These are phyloP conservation scores for Magnusiomyces tetraspermus DNA, from an alignment of 1,139 yeast species.

Conservation along the genomic window DNA sequence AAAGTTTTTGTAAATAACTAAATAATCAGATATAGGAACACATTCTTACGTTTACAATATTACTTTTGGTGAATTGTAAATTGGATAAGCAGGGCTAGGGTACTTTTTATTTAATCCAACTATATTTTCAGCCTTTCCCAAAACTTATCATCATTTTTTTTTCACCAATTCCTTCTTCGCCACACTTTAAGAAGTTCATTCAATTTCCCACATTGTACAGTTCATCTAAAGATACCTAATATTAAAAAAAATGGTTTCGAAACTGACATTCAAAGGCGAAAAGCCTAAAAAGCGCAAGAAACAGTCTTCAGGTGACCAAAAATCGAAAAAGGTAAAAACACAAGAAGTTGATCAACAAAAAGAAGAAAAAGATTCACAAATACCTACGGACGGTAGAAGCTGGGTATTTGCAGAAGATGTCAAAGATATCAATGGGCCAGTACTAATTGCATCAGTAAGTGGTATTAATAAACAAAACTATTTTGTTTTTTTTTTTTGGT, in stretches of 20 bases:
- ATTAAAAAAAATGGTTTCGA: conserved; percentile 39
- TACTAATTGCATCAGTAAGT: conserved; percentile 23
- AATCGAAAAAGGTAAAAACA: conserved; percentile 2
- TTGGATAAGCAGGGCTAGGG: no score
- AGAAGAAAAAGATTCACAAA: conserved; percentile 8
- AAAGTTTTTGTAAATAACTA: no score
- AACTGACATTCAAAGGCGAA: conserved; percentile 38
- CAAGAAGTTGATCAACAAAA: background rate
- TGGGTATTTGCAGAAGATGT: conserved; percentile 33
- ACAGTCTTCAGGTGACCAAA: conserved; percentile 10
- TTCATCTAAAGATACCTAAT: no score
- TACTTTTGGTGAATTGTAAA: no score
- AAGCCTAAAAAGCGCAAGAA: conserved; percentile 27
- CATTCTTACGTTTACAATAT: no score
- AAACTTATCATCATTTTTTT: no score
- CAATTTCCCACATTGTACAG: no score
- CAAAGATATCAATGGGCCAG: conserved; percentile 35
- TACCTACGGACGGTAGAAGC: conserved; percentile 21
- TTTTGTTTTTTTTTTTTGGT: background rate
- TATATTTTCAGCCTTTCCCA: no score
- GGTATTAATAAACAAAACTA: background rate
- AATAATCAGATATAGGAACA: no score
- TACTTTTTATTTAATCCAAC: no score
- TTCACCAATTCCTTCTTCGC: no score
- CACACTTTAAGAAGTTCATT: no score